Percentiles rank a stretch among this genome's conserved stretches.
These are phyloP conservation scores for Phragmites australis DNA, from an alignment of 176 grass and related monocot genomes.

Conservation along the genomic window DNA sequence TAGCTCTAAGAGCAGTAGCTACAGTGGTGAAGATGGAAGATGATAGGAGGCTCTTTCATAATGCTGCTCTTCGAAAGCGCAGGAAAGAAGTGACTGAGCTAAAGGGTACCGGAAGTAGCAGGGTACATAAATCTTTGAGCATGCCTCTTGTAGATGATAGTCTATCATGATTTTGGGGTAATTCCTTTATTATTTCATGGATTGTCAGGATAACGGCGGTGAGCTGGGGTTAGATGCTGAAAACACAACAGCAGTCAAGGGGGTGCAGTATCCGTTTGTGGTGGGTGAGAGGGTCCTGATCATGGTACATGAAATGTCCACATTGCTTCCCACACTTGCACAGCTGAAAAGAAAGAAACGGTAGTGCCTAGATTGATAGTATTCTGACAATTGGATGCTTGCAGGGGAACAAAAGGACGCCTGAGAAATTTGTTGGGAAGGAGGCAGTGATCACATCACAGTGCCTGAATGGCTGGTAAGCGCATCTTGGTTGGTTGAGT, in stretches of 20 bases:
- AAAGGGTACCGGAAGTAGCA: slow-evolving; percentile 40
- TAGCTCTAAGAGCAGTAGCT: slow-evolving; percentile 79
- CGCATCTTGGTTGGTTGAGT: background rate
- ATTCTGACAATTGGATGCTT: slow-evolving; percentile 24
- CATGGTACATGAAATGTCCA: slow-evolving; percentile 41
- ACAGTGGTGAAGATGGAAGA: slow-evolving; percentile 81
- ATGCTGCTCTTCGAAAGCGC: slow-evolving; percentile 62
- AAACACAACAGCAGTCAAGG: slow-evolving; percentile 44
- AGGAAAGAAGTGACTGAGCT: slow-evolving; percentile 65
- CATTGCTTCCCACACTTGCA: background rate
- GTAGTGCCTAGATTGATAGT: background rate
- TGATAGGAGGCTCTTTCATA: slow-evolving; percentile 65
- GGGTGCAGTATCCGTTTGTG: slow-evolving; percentile 68
- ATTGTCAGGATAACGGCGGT: slow-evolving; percentile 53
- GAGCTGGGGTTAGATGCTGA: slow-evolving; percentile 43
- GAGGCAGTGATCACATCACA: slow-evolving; percentile 79
- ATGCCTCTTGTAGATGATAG: background rate
- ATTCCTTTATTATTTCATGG: background rate
- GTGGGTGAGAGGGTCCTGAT: slow-evolving; percentile 72
- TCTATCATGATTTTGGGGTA: slow-evolving; percentile 10
- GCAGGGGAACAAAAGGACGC: slow-evolving; percentile 74
- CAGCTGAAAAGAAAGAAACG: background rate
- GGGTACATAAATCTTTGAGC: slow-evolving; percentile 32
- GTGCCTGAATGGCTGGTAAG: slow-evolving; percentile 85
- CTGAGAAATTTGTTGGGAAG: slow-evolving; percentile 78